Conservation (phyloP, 257 asterid species). For the Forsythia viridissima region DNA sequence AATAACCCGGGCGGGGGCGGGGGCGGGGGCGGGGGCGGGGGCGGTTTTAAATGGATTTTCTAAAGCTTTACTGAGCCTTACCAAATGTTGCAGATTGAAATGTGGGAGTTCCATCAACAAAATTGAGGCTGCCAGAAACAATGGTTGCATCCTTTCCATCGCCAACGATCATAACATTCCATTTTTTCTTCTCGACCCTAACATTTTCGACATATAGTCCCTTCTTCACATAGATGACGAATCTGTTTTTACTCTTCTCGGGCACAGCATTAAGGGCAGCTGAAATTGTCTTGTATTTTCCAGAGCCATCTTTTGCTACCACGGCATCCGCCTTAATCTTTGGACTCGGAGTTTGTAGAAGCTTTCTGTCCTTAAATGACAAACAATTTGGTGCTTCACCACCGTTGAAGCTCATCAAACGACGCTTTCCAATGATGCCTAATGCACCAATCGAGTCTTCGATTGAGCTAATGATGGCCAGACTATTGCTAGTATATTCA, state of each 20-base stretch:
- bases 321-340: constrained; percentile 18
- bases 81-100: constrained; percentile 26
- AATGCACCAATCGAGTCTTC: constrained; percentile 23
- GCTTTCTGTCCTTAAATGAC: constrained; percentile 28
- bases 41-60: too few relatives aligned
- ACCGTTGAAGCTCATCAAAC: constrained; percentile 29
- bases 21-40: too few relatives aligned
- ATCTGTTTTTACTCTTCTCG: neutral
- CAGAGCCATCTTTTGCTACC: constrained; percentile 29
- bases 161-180: constrained; percentile 28
- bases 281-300: constrained; percentile 13
- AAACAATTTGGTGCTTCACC: constrained; percentile 29
- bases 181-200: constrained; percentile 15
- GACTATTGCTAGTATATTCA: constrained; percentile 46
- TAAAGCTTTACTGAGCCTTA: neutral
- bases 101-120: constrained; percentile 27
- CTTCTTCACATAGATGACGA: constrained; percentile 17
- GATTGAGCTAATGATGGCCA: constrained; percentile 36
- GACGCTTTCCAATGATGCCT: constrained; percentile 24
- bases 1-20: too few relatives aligned
- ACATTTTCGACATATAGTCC: constrained; percentile 26
- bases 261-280: constrained; percentile 19
- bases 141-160: constrained; percentile 17
- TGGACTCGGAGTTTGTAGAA: constrained; percentile 2
- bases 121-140: constrained; percentile 16